These are phyloP conservation scores for Sophora flavescens DNA, from an alignment of 306 rosid species.

Conservation along the genomic window DNA sequence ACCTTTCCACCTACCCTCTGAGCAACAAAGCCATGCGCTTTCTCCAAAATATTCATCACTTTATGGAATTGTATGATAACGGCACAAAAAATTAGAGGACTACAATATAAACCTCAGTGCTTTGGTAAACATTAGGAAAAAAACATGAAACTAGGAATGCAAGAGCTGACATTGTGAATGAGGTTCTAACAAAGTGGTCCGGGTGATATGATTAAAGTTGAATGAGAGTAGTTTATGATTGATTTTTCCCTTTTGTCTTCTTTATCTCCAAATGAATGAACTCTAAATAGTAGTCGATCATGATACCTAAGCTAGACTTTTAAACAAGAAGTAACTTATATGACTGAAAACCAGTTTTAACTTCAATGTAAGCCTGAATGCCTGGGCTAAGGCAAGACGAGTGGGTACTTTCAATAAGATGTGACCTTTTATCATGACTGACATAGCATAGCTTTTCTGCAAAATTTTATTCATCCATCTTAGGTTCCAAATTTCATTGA, in stretches of 20 bases:
- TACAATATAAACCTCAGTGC: background rate
- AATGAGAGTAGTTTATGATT: background rate
- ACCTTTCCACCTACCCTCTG: no score
- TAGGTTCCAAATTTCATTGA: constrained; percentile 13
- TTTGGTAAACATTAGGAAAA: background rate
- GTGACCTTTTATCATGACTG: constrained; percentile 8
- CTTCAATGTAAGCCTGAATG: no score
- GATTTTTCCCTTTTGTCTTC: background rate
- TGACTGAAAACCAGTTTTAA: constrained; percentile 5
- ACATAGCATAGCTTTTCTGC: background rate
- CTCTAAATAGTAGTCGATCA: background rate
- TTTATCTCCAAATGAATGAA: background rate
- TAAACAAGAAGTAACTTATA: background rate
- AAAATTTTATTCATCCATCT: constrained; percentile 21
- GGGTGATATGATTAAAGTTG: constrained; percentile 14
- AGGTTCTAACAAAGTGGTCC: constrained; percentile 24
- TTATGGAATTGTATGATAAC: constrained; percentile 2
- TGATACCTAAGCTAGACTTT: background rate
- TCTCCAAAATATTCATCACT: background rate
- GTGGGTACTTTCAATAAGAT: no score
- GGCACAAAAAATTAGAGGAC: background rate
- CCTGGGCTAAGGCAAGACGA: no score
- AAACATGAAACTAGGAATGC: background rate
- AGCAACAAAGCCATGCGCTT: background rate
- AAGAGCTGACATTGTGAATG: background rate